Evolutionary conservation across 2,329 filamentous ascomycete species (phyloP), one percentile per base, ranked within the genome.

Genomic region (Fusarium equiseti): DNA sequence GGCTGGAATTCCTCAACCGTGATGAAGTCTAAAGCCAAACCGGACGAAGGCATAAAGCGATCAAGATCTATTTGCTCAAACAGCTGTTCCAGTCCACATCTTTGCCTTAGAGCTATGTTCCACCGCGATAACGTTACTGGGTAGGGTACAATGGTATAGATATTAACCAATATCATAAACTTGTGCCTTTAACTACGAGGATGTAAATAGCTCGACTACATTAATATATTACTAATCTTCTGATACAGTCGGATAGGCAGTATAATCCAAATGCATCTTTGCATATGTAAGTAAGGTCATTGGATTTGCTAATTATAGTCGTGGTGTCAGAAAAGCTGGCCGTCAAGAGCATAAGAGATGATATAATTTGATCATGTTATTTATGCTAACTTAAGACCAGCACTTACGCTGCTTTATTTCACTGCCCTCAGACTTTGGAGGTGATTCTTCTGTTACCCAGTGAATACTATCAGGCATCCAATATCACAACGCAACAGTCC

Each of bases 1-100:
- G 32, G 43, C 22, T 63, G 61, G 61, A 67, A 70, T 70, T 67
- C 16, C 24, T 63, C 24, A 38, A 22, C 18, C 15, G 26, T 38
- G 8, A 50, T 60, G 29, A 53, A 32, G 29, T 38, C 9, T 38
- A 38, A 38, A 38, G 16, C 35, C 18, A 38, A 38, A 38, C 35
- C 35, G 35, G 35, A 38, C 35, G 35, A 12, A 38, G 11, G 10
- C 18, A 38, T n/a, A 38, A 38, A 38, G 10, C 35, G 18, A 38
- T 38, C 10, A 38, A 31, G 29, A n/a, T 38, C 35, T n/a, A 11
- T 38, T 38, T 38, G 35, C 35, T 12, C 35, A 38, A 38, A n/a
- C 35, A 38, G 35, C 6, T 38, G 35, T 38, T 12, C 18, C 35
- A 38, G 35, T 38, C 35, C 35, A 7, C 18, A 38, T 38, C 18